Percentiles rank a stretch among this genome's conserved stretches.
Evolutionary conservation across 257 asterid species (phyloP).

Genomic region (Fraxinus anomala): DNA sequence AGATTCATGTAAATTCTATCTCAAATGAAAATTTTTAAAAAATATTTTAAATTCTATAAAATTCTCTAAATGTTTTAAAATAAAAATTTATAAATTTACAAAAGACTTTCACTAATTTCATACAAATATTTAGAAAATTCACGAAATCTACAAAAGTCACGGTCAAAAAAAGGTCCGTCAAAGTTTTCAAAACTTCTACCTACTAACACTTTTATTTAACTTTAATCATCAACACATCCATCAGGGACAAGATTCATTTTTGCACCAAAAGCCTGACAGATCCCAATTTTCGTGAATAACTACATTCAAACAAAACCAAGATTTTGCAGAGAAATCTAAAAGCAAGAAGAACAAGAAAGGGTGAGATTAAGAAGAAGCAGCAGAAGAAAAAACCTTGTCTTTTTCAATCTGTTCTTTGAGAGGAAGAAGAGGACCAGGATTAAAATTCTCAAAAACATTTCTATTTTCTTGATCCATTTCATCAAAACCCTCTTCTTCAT

Average conservation of each 20-base stretch:
- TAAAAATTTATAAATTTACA: no score
- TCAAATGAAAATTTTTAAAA: no score
- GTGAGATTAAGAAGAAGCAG: neutral
- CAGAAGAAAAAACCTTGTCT: constrained; percentile 49
- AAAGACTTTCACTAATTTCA: no score
- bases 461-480: constrained; percentile 26
- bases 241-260: neutral
- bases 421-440: constrained; percentile 76
- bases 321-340: neutral
- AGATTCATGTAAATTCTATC: no score
- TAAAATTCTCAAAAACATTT: constrained; percentile 42
- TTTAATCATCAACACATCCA: neutral
- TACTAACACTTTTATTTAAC: no score
- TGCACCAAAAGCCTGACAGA: neutral
- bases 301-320: neutral
- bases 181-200: no score
- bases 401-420: constrained; percentile 73
- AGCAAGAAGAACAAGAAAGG: neutral
- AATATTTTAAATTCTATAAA: no score
- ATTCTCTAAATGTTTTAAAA: no score
- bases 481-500: constrained; percentile 24
- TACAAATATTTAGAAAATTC: no score
- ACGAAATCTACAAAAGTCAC: no score
- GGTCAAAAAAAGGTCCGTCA: no score
- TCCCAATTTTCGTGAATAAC: neutral